Percentiles rank a stretch among this genome's conserved stretches.
These are phyloP conservation scores for Dothistroma pini DNA, from an alignment of 2,329 filamentous ascomycete genomes.

Conservation along the genomic window DNA sequence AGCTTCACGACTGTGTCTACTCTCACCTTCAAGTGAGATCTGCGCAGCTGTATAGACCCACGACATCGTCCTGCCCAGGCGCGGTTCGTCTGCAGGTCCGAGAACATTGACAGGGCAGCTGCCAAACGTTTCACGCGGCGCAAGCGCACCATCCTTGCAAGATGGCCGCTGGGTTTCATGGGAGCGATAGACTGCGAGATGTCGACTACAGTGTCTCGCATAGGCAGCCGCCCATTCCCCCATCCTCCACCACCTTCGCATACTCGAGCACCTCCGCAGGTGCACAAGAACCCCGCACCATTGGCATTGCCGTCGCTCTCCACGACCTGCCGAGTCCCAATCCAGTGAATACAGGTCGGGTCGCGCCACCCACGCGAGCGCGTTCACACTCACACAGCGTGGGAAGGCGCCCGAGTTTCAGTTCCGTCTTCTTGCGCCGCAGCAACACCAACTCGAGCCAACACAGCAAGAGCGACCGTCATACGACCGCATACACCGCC, in stretches of 20 bases:
- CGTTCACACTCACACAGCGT: constrained; percentile 4
- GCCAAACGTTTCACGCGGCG: not conserved
- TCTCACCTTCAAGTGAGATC: not conserved
- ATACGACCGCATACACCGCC: constrained; percentile 7
- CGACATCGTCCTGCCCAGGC: not conserved
- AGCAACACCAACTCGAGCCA: constrained; percentile 3
- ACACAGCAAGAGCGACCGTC: not conserved
- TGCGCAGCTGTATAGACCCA: not conserved
- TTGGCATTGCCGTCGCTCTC: not conserved
- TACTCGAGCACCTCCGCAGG: constrained; percentile 3
- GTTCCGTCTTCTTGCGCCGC: constrained; percentile 2
- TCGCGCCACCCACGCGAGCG: constrained; percentile 3
- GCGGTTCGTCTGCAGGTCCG: not conserved
- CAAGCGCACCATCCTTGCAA: not conserved
- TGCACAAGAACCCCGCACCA: not conserved
- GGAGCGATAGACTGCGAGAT: constrained; percentile 17
- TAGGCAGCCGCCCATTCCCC: constrained; percentile 15
- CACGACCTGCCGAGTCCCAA: not conserved
- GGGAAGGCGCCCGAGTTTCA: constrained; percentile 6
- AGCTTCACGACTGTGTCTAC: not conserved
- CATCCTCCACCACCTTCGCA: constrained; percentile 1
- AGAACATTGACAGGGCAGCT: not conserved
- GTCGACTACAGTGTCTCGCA: constrained; percentile 25
- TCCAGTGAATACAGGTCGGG: not conserved
- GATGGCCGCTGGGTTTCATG: constrained; percentile 21